Conservation (phyloP, 1,284 basidiomycete species). For the Butyriboletus regius region DNA sequence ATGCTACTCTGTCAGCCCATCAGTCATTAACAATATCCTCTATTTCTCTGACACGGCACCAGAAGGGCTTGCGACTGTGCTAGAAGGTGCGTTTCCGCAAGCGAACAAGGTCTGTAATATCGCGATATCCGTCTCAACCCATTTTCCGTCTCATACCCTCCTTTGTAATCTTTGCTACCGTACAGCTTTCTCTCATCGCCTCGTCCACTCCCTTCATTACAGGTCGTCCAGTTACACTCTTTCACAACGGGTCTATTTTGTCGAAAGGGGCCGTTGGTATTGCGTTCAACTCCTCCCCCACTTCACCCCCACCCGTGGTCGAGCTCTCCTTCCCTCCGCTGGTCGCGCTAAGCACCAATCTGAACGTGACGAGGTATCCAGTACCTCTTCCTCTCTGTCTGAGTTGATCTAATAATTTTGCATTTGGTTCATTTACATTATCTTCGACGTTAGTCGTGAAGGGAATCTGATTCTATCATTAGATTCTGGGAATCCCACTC, state of each 20-base stretch:
- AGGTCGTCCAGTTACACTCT: constrained; percentile 70
- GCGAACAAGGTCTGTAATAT: constrained; percentile 46
- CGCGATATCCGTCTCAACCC: constrained; percentile 3
- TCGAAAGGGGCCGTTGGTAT: constrained; percentile 70
- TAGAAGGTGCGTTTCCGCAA: constrained; percentile 40
- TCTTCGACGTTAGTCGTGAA: constrained; percentile 46
- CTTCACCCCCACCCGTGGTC: constrained; percentile 21
- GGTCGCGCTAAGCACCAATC: constrained; percentile 44
- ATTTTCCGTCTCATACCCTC: background rate
- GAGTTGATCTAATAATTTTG: background rate
- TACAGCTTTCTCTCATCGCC: constrained; percentile 63
- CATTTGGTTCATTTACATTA: background rate
- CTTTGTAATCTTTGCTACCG: constrained; percentile 2
- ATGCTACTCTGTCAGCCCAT: constrained; percentile 11
- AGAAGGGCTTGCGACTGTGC: constrained; percentile 52
- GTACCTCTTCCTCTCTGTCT: constrained; percentile 8
- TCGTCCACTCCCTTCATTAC: constrained; percentile 82
- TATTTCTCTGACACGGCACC: constrained; percentile 59
- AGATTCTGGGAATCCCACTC: constrained; percentile 61
- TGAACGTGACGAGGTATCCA: constrained; percentile 53
- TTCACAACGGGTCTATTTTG: constrained; percentile 52
- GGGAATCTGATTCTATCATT: constrained; percentile 72
- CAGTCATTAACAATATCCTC: constrained; percentile 35
- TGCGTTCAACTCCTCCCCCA: constrained; percentile 38
- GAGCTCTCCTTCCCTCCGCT: constrained; percentile 49